Conservation (phyloP, 2,329 filamentous ascomycete species). For the Aphanoascus verrucosus region DNA sequence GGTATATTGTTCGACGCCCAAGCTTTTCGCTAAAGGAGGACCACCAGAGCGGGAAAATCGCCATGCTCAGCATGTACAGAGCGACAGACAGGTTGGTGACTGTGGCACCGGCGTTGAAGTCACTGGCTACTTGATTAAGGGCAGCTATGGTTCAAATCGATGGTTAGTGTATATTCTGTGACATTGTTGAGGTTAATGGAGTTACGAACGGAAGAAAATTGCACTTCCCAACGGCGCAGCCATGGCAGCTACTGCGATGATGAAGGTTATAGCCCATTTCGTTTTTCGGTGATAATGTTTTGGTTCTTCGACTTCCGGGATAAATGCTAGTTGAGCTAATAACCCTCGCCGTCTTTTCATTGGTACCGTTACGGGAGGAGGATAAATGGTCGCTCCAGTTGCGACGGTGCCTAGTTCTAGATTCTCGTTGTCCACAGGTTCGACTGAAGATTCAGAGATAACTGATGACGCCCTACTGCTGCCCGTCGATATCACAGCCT, state of each 20-base stretch:
- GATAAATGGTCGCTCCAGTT: constrained; percentile 7
- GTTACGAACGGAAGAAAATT: constrained; percentile 64
- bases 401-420: neutral
- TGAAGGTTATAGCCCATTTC: constrained; percentile 76
- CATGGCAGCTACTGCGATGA: constrained; percentile 65
- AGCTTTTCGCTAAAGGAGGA: constrained; percentile 63
- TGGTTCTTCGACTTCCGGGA: constrained; percentile 70
- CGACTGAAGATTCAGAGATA: neutral
- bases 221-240: constrained; percentile 74
- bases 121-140: constrained; percentile 51
- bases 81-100: constrained; percentile 66
- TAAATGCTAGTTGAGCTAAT: constrained; percentile 56
- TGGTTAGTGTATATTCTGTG: neutral
- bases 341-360: constrained; percentile 56
- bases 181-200: neutral
- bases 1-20: constrained; percentile 67
- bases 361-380: constrained; percentile 38
- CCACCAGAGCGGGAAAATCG: constrained; percentile 80
- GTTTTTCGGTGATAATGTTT: constrained; percentile 59
- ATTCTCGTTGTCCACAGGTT: neutral
- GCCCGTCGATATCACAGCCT: neutral
- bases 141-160: constrained; percentile 44
- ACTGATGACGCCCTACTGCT: neutral
- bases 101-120: constrained; percentile 53
- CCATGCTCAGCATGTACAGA: constrained; percentile 72